phyloP scores from a whole-genome alignment of 768 basidiomycete species.

The Trametes cubensis region DNA sequence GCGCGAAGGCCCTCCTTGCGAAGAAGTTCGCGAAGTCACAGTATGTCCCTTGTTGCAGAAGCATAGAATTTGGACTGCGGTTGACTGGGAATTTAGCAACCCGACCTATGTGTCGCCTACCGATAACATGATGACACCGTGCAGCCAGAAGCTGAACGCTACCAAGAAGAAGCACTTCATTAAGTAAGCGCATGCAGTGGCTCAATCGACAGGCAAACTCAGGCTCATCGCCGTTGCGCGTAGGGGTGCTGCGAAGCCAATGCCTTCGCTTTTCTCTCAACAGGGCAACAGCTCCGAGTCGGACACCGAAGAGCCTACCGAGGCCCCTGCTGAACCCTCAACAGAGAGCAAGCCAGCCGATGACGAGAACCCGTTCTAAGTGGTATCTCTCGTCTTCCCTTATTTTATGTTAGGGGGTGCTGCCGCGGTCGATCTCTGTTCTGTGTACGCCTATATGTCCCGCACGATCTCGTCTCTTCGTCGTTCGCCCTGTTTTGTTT shows the following conservation, averaged over 20 bases:
- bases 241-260: slow-evolving; percentile 61
- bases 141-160: slow-evolving; percentile 87
- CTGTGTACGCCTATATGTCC: slow-evolving; percentile 18
- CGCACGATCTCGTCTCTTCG: slow-evolving; percentile 17
- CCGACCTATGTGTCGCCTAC: slow-evolving; percentile 90
- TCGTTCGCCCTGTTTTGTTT: slow-evolving; percentile 25
- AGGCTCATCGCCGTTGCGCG: background rate
- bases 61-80: slow-evolving; percentile 13
- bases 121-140: slow-evolving; percentile 92
- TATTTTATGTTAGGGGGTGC: background rate
- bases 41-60: slow-evolving; percentile 48
- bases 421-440: slow-evolving; percentile 14
- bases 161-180: slow-evolving; percentile 92
- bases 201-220: slow-evolving; percentile 9
- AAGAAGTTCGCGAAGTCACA: slow-evolving; percentile 91
- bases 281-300: slow-evolving; percentile 31
- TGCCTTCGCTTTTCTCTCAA: slow-evolving; percentile 57
- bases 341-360: slow-evolving; percentile 43
- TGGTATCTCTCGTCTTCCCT: background rate
- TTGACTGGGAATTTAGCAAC: slow-evolving; percentile 56
- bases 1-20: slow-evolving; percentile 87
- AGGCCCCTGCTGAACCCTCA: slow-evolving; percentile 29
- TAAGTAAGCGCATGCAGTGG: slow-evolving; percentile 57
- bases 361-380: slow-evolving; percentile 74
- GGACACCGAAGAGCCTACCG: slow-evolving; percentile 40